Base-by-base conservation (phyloP, 805 yeast genomes). In the Cyberlindnera euphorbiae region DNA sequence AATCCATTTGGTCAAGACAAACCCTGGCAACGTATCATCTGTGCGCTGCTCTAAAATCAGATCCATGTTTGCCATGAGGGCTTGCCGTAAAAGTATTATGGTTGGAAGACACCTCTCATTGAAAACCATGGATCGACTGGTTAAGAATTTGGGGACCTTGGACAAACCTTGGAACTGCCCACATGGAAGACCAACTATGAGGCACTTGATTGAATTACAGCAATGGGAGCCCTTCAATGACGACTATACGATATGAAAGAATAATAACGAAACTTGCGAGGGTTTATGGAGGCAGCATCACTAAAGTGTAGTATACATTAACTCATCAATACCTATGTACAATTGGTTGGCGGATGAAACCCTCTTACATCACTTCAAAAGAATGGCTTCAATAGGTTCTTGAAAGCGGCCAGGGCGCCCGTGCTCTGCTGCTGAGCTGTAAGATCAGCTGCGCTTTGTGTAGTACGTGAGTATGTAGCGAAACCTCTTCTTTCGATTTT, bases 121-220 rank as follows among this genome's bases (percentile, higher is more conserved):
- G 21, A 64, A 57, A 8, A 71, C 76, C 7, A 93, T 93, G 99
- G 55, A 59, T 2, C 63, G 53, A 26, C 77, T 93, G 3, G 89
- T 93, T 6, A 55, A 63, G 21, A 72, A 87, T 51, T 63, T 93
- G 35, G 75, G 90, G 10, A 63, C 58, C 0, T 65, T 93, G 26
- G 89, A 87, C 43, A 85, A 86, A 54, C 99, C 99, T 0, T 93
- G 99, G 98, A 71, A 71, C 37, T 73, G 79, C 48, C 99, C 99
- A 0, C 99, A 93, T 60, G 98, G 99, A 0, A 66, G 99, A 45
- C 99, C 98, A 0, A 93, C 99, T 1, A 78, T 93, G 82, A 71
- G 98, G 37, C 97, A 90, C 59, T 65, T 90, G 40, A 75, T 80
- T 41, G 87, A 84, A 38, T 52, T 81, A 26, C 58, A 64, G 28